Evolutionary conservation across 768 basidiomycete species (phyloP), one percentile per base, ranked within the genome.

Genomic region (Boletus tylopilopsis): DNA sequence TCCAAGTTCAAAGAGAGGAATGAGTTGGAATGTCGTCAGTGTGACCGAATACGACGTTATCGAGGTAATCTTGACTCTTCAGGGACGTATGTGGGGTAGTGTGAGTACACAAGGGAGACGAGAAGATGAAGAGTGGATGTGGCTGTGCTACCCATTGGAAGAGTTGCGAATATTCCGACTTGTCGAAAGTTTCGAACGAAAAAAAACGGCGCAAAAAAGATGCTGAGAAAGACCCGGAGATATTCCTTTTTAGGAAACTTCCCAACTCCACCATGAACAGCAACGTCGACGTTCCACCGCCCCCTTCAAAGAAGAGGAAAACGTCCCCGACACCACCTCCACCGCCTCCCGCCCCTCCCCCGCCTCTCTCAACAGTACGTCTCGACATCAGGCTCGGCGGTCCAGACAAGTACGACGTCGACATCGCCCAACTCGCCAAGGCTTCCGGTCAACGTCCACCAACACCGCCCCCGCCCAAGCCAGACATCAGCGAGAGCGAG

Each of bases 361-460:
- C 78, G 4, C 66, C 77, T 0, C 66, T 82, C 16, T 71, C 76
- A 45, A 90, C 88, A 2, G 75, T 90, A 41, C 75, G 88, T 4
- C 75, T 90, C 21, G 74, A 84, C 4, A 87, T 91, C 59, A 65
- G 41, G 9, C 77, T 91, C 4, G 87, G 86, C 4, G 87, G 88
- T 0, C 86, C 85, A 1, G 75, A 78, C 1, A 82, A 84, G 56
- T 90, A 90, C 64, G 85, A 86, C 49, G 81, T 90, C 39, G 81
- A 90, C 58, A 77, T 90, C 50, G 58, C 76, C 7, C 56, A 65
- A 19, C 68, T 80, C 27, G 76, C 86, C 24, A 81, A 82, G 55
- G 77, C 73, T 9, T 79, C 82, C 1, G 87, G 87, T 7, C 87
- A 87, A 66, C 73, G 84, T 13, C 72, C 73, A 1, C 70, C 78